phyloP scores from a whole-genome alignment of 2,329 filamentous ascomycete species.

The Teratosphaeria destructans region DNA sequence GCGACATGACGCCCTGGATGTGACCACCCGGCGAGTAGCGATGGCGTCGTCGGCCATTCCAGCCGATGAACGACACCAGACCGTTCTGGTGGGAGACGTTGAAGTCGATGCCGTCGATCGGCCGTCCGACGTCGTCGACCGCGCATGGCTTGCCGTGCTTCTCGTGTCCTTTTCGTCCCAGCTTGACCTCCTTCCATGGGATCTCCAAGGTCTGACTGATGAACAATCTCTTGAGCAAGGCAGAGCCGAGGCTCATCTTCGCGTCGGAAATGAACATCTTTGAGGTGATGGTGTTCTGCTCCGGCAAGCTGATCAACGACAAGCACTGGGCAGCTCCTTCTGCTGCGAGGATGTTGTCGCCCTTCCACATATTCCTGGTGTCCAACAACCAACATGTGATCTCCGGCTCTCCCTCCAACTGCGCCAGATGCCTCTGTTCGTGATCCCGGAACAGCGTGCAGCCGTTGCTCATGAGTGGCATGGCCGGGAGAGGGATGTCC shows the following conservation, averaged over 20 bases:
- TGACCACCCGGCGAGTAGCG: conserved; percentile 16
- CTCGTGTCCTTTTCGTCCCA: conserved; percentile 45
- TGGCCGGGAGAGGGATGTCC: conserved; percentile 7
- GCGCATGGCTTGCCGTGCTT: conserved; percentile 43
- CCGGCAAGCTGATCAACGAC: conserved; percentile 36
- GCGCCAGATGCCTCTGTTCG: not conserved
- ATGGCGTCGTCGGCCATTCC: conserved; percentile 22
- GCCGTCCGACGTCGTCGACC: conserved; percentile 31
- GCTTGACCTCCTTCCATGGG: conserved; percentile 49
- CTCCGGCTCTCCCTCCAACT: not conserved
- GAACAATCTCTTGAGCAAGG: conserved; percentile 62
- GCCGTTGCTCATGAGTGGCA: conserved; percentile 1
- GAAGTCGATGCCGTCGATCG: conserved; percentile 47
- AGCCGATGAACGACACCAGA: conserved; percentile 56
- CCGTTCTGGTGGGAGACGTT: conserved; percentile 74
- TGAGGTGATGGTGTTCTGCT: conserved; percentile 50
- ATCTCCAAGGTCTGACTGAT: conserved; percentile 49
- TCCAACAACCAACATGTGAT: conserved; percentile 42
- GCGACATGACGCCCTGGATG: conserved; percentile 19
- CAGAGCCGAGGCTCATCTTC: conserved; percentile 62
- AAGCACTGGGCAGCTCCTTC: conserved; percentile 34
- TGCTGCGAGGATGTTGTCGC: conserved; percentile 32
- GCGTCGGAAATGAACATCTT: conserved; percentile 47
- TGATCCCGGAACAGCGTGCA: not conserved
- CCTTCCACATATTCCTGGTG: conserved; percentile 38